Evolutionary conservation across 306 rosid species (phyloP).

Genomic region (Echinosophora koreensis): DNA sequence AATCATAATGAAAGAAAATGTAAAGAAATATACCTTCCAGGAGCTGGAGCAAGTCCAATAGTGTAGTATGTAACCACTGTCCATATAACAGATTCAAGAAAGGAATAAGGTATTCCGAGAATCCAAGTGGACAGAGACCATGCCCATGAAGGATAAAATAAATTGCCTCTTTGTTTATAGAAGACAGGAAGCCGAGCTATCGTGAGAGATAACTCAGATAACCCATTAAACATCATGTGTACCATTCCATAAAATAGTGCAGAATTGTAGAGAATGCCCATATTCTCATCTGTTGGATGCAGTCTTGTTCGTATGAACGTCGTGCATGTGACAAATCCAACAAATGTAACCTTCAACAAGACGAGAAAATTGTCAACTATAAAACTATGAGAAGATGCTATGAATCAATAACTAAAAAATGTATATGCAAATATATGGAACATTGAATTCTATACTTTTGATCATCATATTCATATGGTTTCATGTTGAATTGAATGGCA

Average conservation of each 20-base stretch:
- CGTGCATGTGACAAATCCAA: slow-evolving; percentile 77
- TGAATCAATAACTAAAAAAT: slow-evolving; percentile 4
- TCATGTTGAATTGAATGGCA: not conserved
- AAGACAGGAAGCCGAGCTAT: slow-evolving; percentile 84
- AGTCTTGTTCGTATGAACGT: slow-evolving; percentile 60
- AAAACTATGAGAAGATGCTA: not conserved
- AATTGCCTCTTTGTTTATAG: slow-evolving; percentile 85
- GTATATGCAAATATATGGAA: not conserved
- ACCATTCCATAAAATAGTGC: slow-evolving; percentile 77
- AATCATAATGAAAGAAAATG: not conserved
- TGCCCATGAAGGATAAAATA: slow-evolving; percentile 80
- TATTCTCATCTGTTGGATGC: slow-evolving; percentile 62
- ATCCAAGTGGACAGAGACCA: slow-evolving; percentile 82
- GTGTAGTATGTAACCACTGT: slow-evolving; percentile 71
- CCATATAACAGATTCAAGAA: slow-evolving; percentile 84
- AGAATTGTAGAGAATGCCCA: slow-evolving; percentile 73
- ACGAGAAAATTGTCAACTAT: slow-evolving; percentile 10
- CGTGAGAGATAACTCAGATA: slow-evolving; percentile 80
- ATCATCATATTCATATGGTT: not conserved
- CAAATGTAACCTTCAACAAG: slow-evolving; percentile 72
- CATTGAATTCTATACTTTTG: not conserved
- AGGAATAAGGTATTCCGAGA: slow-evolving; percentile 78
- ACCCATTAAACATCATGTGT: slow-evolving; percentile 91
- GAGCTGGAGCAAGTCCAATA: slow-evolving; percentile 83
- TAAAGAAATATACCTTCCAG: slow-evolving; percentile 63